phyloP scores from a whole-genome alignment of 2,329 filamentous ascomycete genomes.

The Pseudogymnoascus sp. region DNA sequence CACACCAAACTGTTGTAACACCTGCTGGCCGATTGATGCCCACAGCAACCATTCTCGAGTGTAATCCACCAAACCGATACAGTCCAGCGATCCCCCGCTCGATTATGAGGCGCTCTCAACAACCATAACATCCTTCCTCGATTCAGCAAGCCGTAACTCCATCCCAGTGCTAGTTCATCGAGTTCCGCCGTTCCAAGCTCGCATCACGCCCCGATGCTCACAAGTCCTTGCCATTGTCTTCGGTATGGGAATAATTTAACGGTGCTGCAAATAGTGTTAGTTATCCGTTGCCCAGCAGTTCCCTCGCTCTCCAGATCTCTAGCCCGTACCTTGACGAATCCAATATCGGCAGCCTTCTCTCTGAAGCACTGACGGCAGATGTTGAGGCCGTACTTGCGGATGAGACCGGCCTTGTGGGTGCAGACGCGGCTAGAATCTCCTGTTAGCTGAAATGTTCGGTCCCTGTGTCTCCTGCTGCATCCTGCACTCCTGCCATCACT shows the following conservation, averaged over 20 bases:
- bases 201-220: conserved; percentile 7
- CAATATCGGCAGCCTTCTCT: conserved; percentile 66
- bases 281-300: not conserved
- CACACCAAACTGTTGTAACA: conserved; percentile 9
- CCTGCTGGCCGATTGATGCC: not conserved
- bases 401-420: conserved; percentile 97
- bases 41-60: not conserved
- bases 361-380: conserved; percentile 76
- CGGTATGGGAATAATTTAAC: conserved; percentile 11
- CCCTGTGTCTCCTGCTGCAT: not conserved
- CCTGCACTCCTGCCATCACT: conserved; percentile 18
- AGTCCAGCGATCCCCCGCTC: conserved; percentile 9
- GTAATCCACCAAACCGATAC: conserved; percentile 7
- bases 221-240: conserved; percentile 9
- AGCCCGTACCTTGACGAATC: conserved; percentile 59
- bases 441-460: conserved; percentile 16
- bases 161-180: conserved; percentile 11
- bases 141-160: conserved; percentile 11
- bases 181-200: conserved; percentile 9
- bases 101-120: conserved; percentile 7
- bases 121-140: conserved; percentile 9
- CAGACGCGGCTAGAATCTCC: conserved; percentile 58
- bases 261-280: conserved; percentile 12
- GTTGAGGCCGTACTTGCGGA: conserved; percentile 99
- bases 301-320: not conserved